Evolutionary conservation across 2,329 filamentous ascomycete genomes (phyloP), one percentile per base, ranked within the genome.

Genomic region (Ophiostoma sp.): DNA sequence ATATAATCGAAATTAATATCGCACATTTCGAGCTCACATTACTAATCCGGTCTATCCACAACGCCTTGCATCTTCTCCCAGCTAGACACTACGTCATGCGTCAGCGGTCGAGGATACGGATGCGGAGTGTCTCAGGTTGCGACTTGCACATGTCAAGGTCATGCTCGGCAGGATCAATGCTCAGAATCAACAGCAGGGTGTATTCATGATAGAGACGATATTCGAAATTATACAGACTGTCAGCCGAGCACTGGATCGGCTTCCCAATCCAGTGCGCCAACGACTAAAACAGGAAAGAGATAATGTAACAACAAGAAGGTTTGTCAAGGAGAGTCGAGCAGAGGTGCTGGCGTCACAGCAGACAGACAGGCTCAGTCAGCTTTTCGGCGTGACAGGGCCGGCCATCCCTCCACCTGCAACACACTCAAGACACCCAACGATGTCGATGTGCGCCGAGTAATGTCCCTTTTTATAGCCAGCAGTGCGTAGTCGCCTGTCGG

Each of bases 191-290:
- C 48, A 54, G 20, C 48, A 57, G 20, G 23, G n/a, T 27, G 52
- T 57, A 57, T 57, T 62, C 27, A 10, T 62, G 17, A 39, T 36
- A 35, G 62, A 65, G 23, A 65, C n/a, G 41, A 65, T 65, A 65
- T 65, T 65, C 62, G 27, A n/a, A 41, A 65, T 65, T 39, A 65
- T 65, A 65, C 62, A 65, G 7, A 65, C 60, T 65, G 33, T 7
- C 33, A 13, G 62, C 10, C 35, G 62, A 39, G 35, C 17, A 39
- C 62, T 15, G 10, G n/a, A 3, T 7, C 20, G 11, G n/a, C 62
- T 23, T 39, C 11, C 17, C 62, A 36, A 13, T 20, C 27, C 60
- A 65, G 15, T 27, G 35, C 17, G 62, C n/a, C 62, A 39, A 65
- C 35, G 62, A 39, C 62, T 10, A 13, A 23, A 65, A 39, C 33